Base-by-base conservation (phyloP, 768 basidiomycete genomes). In the Gloeopeniophorella convolvens region DNA sequence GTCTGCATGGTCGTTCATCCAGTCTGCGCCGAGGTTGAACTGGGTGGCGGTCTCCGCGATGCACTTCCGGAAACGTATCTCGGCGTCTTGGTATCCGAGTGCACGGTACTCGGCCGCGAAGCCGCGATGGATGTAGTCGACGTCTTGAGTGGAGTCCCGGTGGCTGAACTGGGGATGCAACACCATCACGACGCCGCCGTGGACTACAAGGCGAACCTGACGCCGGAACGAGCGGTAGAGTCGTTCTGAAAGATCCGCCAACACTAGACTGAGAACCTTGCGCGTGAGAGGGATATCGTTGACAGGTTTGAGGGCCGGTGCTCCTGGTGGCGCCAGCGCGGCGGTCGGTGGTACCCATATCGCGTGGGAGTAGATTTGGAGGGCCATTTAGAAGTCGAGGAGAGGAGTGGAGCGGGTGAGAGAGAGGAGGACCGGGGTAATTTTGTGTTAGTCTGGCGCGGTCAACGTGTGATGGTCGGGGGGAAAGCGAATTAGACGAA, bases 1-100 rank as follows among this genome's bases (percentile, higher is more conserved):
- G 55, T 87, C 85, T 0, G 85, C 80, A 55, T 84, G 80, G 4
- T 79, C 75, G 48, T 86, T 86, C 84, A 87, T 84, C 85, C 85
- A 87, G 62, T 86, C 84, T 47, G 68, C 66, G 20, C 85, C 83
- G 42, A 76, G 70, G 3, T 61, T 58, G 60, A 58, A 80, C 73
- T 6, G 64, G 62, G 15, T 56, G 41, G 83, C 83, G 3, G 82
- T 85, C 27, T 69, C 68, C 9, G 66, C 55, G 40, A 85, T 81
- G 60, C 83, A 85, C 11, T 63, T 63, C 56, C 72, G 70, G 24
- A 87, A 68, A n/a, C 78, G 70, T 3, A 71, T 70, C 12, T 70
- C 72, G 3, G 83, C 80, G 46, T 84, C 78, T 7, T 54, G 48
- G 1, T 79, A 63, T 5, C 80, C 78, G 20, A 68, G 61, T 51